Evolutionary conservation across 176 grass and related monocot genomes (phyloP), one percentile per base, ranked within the genome.

Genomic region (Thalia dealbata): DNA sequence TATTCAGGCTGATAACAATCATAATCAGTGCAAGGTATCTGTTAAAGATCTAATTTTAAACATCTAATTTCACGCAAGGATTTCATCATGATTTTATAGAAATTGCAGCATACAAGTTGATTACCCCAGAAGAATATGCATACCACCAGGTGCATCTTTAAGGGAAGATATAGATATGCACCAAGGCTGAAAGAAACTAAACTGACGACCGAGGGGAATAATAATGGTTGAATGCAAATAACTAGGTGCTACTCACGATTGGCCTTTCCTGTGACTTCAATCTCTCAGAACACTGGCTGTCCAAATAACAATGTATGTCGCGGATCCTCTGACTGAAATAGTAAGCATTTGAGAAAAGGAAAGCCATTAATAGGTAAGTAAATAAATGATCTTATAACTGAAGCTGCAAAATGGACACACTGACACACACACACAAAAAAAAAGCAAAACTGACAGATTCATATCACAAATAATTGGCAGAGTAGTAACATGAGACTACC

Each of bases 11-110:
- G 32, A 52, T 30, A 64, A 75, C 19, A 59, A 6, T 61, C 48
- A 45, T 59, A 51, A 87, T 67, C 64, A 70, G 67, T 81, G 79
- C 58, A 89, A 82, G 78, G 81, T 84, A 86, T 52, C 35, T 79
- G 15, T 23, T 29, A 63, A 68, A 61, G 10, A 29, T 42, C 50
- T 61, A 50, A 25, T 35, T 14, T 26, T 11, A 46, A 22, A 50
- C 16, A 10, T 11, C 25, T 21, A 75, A 21, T 43, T 14, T 75
- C 3, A 30, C 10, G 6, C 66, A 60, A 41, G 1, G 15, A 15
- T 56, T n/a, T 19, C 21, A 21, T 56, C 52, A 6, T 21, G 5
- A 56, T 56, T 56, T 16, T 19, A 56, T 15, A 56, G 21, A 21
- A 56, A 56, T 56, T 56, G 22, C 14, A 24, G 25, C 60, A 24